Base-by-base conservation (phyloP, 768 basidiomycete genomes). In the Naganishia randhawae region DNA sequence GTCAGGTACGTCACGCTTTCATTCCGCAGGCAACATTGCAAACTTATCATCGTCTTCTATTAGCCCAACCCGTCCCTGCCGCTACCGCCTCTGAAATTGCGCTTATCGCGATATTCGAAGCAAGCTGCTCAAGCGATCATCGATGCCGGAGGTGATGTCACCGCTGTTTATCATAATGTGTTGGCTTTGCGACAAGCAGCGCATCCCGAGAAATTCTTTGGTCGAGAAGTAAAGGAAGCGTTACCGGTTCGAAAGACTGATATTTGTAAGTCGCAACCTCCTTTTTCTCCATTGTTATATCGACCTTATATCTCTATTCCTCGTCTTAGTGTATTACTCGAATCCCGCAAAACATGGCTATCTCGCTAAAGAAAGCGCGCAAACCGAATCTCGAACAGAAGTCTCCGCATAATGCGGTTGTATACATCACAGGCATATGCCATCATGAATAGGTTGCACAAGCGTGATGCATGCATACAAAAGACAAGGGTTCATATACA, bases 131-230 rank as follows among this genome's bases (percentile, higher is more conserved):
- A 84, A 63, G 90, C 92, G 0, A 86, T 99, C 65, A 91, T 97
- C 77, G 82, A 82, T 19, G 84, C 82, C 11, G 92, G 93, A 27
- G 95, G 95, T 29, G 85, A 86, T 54, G 86, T 97, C 39, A 86
- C 89, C 52, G 93, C 92, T 82, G 89, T 91, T 76, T 95, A 90
- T 79, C 92, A 95, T 82, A 98, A 98, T 80, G 80, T 85, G 22
- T 84, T 96, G 37, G 88, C 90, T 0, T 84, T 98, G 54, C 85
- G 87, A 41, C 90, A 76, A 50, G 77, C 80, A 42, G 65, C 77
- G 16, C 73, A 72, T 51, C 81, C 81, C 5, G 73, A 81, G 19
- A 75, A 75, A 66, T 82, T 76, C 72, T 87, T 87, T 5, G 84
- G 86, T 33, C 85, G 84, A 22, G 89, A 92, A 75, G 85, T 87